Conservation (phyloP, 768 basidiomycete genomes). For the Termitomyces bulborhizus region DNA sequence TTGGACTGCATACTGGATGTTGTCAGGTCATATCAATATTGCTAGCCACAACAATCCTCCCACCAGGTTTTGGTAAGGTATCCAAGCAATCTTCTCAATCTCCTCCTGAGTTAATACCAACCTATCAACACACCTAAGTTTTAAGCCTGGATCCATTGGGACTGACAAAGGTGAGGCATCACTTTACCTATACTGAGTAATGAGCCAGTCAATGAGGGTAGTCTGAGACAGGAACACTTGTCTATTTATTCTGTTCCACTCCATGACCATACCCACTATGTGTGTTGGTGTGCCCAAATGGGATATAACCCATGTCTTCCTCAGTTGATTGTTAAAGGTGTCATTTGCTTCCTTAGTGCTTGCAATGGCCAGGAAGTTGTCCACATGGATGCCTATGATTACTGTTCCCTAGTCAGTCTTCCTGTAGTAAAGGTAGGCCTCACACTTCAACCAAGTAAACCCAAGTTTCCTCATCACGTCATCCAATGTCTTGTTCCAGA, state of each 20-base stretch:
- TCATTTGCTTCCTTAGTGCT: not conserved
- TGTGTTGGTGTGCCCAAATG: not conserved
- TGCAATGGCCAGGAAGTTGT: not conserved
- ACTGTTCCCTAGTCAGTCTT: not conserved
- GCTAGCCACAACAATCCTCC: not conserved
- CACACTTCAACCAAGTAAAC: not conserved
- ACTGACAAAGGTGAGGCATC: not conserved
- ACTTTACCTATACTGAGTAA: not conserved
- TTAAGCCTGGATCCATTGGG: not conserved
- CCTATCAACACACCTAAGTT: not conserved
- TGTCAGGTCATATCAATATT: not conserved
- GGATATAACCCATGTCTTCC: not conserved
- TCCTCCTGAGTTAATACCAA: not conserved
- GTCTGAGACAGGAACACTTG: too few species aligned
- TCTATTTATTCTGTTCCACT: not conserved
- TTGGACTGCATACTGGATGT: not conserved
- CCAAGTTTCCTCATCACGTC: not conserved
- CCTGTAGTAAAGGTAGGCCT: not conserved
- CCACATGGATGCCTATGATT: not conserved
- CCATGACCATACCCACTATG: not conserved
- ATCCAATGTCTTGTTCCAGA: not conserved
- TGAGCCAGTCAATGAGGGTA: not conserved
- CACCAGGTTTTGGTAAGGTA: not conserved
- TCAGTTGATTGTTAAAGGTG: not conserved
- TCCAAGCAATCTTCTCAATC: not conserved